A percentile compares a stretch with the other conserved stretches of the same genome.
phyloP scores from a whole-genome alignment of 768 basidiomycete genomes.

The Leccinum disarticulatum region DNA sequence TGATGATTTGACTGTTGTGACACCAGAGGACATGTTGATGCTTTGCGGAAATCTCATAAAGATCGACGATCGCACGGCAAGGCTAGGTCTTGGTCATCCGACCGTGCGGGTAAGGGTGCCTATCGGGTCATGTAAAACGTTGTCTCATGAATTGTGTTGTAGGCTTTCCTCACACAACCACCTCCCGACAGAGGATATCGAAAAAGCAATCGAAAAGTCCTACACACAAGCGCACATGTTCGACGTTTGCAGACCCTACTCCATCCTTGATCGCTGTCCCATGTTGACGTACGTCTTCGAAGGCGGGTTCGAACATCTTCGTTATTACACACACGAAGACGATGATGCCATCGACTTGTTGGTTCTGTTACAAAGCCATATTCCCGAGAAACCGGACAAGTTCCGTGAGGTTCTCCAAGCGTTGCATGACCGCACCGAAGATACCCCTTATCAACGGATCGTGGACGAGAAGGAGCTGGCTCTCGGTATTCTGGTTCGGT shows the following conservation, averaged over 20 bases:
- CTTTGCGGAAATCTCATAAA: slow-evolving; percentile 29
- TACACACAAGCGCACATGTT: slow-evolving; percentile 26
- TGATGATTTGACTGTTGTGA: slow-evolving; percentile 27
- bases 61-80: slow-evolving; percentile 23
- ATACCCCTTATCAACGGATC: slow-evolving; percentile 25
- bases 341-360: slow-evolving; percentile 27
- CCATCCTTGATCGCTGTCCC: slow-evolving; percentile 25
- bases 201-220: slow-evolving; percentile 24
- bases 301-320: slow-evolving; percentile 28
- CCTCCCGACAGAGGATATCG: slow-evolving; percentile 21
- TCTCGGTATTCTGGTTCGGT: slow-evolving; percentile 23
- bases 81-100: slow-evolving; percentile 23
- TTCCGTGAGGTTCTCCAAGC: slow-evolving; percentile 24
- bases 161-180: slow-evolving; percentile 27
- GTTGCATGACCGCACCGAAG: slow-evolving; percentile 27
- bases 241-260: slow-evolving; percentile 26
- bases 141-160: slow-evolving; percentile 2
- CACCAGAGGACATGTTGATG: slow-evolving; percentile 24
- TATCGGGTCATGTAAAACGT: background rate
- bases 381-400: slow-evolving; percentile 23
- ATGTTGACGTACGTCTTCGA: slow-evolving; percentile 32
- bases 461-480: slow-evolving; percentile 26
- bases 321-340: slow-evolving; percentile 27
- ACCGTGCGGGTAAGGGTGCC: slow-evolving; percentile 23
- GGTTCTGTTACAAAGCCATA: slow-evolving; percentile 18